Base-by-base conservation (phyloP, 495 filamentous ascomycete species). In the Aspergillus olivimuriae region DNA sequence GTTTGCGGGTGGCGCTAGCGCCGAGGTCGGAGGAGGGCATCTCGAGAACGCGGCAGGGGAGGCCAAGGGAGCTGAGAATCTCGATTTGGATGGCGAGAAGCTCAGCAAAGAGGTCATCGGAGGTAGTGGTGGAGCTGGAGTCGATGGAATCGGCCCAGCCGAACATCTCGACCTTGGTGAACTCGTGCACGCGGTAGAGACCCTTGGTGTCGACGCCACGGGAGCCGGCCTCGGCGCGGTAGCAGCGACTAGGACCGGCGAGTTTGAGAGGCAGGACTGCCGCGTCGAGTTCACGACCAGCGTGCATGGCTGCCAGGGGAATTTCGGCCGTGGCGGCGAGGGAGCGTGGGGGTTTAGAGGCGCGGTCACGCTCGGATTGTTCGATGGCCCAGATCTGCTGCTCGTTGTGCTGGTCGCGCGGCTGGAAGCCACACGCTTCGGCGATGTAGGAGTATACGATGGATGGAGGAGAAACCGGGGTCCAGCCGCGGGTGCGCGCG, bases 151-250 rank as follows among this genome's bases (percentile, higher is more conserved):
- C 67, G 8, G 67, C 49, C 91, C 91, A 98, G 0, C 81, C 87
- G 59, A 98, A 98, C 69, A 98, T 80, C 60, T 98, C 92, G 1
- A 97, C 91, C 57, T 98, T 98, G 30, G 89, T 94, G 66, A 98
- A 98, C 61, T 98, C 92, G 68, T 97, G 92, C n/a, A 98, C 92
- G 10, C 92, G 83, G 66, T 97, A 98, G 5, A 98, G 73, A 7
- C 92, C 92, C 66, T 96, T 96, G 6, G 86, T 94, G 31, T 94
- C 87, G 17, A 79, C 80, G 23, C 92, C 92, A 15, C 92, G 74
- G 4, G 87, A 83, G 15, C 92, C 92, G 1, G 92, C 94, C 64
- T 98, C 92, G 12, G 92, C 92, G 35, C 92, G 82, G 58, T 94
- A 98, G 66, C 88, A 92, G 3, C 92, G 76, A 33, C 87, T 94